A percentile compares a stretch with the other conserved stretches of the same genome.
These are phyloP conservation scores for Diaporthe sp. DNA, from an alignment of 2,329 filamentous ascomycete genomes.

Conservation along the genomic window DNA sequence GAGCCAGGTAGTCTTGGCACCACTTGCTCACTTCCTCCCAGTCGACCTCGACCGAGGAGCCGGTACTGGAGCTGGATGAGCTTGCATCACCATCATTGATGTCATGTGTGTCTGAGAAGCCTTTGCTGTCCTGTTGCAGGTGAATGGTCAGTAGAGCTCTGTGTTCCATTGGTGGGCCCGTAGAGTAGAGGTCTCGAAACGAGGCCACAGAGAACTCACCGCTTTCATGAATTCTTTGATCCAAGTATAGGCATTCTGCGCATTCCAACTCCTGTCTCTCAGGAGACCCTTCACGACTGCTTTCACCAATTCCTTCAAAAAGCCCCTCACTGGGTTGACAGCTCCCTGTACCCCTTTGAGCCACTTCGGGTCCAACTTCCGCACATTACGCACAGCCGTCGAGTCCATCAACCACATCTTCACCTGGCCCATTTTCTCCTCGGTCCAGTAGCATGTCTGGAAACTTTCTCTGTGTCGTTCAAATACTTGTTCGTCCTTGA, in stretches of 20 bases:
- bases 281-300: neutral
- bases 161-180: no score
- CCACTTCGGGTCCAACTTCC: constrained; percentile 42
- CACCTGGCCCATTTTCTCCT: constrained; percentile 42
- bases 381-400: constrained; percentile 42
- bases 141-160: no score
- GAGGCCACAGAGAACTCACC: neutral
- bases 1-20: constrained; percentile 40
- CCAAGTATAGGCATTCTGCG: neutral
- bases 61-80: neutral
- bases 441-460: constrained; percentile 38
- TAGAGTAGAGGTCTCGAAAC: no score
- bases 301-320: constrained; percentile 34
- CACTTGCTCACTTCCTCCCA: constrained; percentile 42
- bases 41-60: constrained; percentile 21
- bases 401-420: constrained; percentile 45
- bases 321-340: constrained; percentile 40
- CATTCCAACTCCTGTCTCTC: constrained; percentile 4
- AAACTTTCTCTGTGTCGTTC: constrained; percentile 38
- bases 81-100: neutral
- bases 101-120: neutral
- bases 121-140: no score
- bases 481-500: constrained; percentile 41
- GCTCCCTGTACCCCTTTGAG: constrained; percentile 40
- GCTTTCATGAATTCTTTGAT: neutral